phyloP scores from a whole-genome alignment of 2,329 filamentous ascomycete genomes.

The Trichoderma brevicompactum region DNA sequence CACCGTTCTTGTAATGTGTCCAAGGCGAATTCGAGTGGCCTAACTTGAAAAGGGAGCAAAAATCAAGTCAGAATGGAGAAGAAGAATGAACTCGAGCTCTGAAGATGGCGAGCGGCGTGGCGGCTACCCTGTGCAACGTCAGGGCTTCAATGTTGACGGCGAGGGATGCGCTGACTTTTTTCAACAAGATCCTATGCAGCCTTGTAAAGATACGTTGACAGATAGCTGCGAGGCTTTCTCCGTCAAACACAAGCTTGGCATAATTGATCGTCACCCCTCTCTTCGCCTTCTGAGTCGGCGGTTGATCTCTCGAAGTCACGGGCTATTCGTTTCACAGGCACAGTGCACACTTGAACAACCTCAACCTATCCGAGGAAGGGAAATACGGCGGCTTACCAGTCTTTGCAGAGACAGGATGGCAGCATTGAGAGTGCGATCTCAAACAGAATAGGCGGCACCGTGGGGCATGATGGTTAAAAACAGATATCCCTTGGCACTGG shows the following conservation, averaged over 20 bases:
- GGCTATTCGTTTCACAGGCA: slow-evolving; percentile 36
- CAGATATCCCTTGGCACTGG: neutral
- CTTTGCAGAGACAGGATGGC: slow-evolving; percentile 28
- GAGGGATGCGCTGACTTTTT: slow-evolving; percentile 29
- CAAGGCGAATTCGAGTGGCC: neutral
- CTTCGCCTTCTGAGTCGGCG: slow-evolving; percentile 31
- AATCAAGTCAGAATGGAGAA: neutral
- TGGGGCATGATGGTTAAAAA: neutral
- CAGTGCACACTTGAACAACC: slow-evolving; percentile 42
- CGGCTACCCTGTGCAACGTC: slow-evolving; percentile 4
- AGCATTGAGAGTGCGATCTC: slow-evolving; percentile 19
- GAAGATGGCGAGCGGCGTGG: neutral
- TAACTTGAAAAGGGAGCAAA: slow-evolving; percentile 7
- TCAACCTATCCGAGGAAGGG: slow-evolving; percentile 38
- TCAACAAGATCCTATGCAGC: neutral
- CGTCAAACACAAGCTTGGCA: neutral
- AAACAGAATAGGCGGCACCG: slow-evolving; percentile 9
- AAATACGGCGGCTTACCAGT: slow-evolving; percentile 39
- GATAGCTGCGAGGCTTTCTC: neutral
- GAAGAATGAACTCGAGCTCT: neutral
- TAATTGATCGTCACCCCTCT: slow-evolving; percentile 12
- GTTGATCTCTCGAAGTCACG: slow-evolving; percentile 33
- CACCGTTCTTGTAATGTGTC: neutral
- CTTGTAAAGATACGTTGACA: neutral
- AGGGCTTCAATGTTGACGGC: slow-evolving; percentile 35